Evolutionary conservation across 1,284 basidiomycete species (phyloP), one percentile per base, ranked within the genome.

Genomic region (Cutaneotrichosporon dermatis): DNA sequence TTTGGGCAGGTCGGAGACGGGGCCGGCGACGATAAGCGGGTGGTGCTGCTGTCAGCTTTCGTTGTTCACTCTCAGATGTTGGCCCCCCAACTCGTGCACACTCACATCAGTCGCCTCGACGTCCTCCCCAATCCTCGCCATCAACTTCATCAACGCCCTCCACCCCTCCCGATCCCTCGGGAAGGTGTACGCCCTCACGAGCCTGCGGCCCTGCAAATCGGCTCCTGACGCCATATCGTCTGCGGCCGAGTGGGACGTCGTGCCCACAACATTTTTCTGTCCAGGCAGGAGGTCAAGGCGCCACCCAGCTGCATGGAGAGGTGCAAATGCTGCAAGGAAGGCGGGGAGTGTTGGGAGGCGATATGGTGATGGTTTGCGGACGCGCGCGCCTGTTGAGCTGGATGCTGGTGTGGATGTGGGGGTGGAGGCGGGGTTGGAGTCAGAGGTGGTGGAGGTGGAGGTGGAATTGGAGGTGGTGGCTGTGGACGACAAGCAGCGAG

Each of bases 271-370:
- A 25, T 25, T 3, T 3, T 25, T 25, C 25, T 25, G 25, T 6
- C 12, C 12, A 2, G 8, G 4, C 16, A 8, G 25, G 41, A 34
- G 15, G 36, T 63, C 67, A 0, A 74, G 61, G 1, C 71, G 64
- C 73, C 73, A 76, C 12, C 72, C 73, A 36, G 56, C 57, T 10
- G 67, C 66, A 41, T 72, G 70, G 2, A 75, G 63, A 4, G 72
- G 70, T 1, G 70, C 69, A 52, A 73, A 73, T 6, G 64, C 37
- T 1, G 60, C 60, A 4, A 66, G 59, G 61, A 74, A 74, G n/a
- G 63, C 59, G 33, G 56, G 35, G 11, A 62, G 54, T 4, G 66
- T 61, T 25, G 68, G 68, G 15, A 73, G 62, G 12, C 73, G 71
- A 54, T 76, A 76, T 1, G 73, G 73, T 1, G 67, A 70, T 0